Conservation (phyloP, 2,329 filamentous ascomycete species). For the Chaetomium sp. region DNA sequence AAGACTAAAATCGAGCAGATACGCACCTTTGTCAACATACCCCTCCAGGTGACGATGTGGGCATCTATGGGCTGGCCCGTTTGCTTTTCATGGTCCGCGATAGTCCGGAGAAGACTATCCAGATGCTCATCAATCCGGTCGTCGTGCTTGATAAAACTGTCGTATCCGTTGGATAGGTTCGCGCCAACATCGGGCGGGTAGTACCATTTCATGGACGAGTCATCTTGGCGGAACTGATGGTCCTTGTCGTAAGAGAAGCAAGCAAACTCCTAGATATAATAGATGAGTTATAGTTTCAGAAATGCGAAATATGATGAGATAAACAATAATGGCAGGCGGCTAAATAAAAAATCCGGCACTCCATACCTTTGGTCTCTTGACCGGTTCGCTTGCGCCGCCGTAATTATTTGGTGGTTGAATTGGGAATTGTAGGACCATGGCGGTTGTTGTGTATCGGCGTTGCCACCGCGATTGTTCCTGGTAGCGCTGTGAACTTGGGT, state of each 20-base stretch:
- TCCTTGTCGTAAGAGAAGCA: constrained; percentile 89
- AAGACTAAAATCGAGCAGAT: not conserved
- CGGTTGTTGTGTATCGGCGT: not conserved
- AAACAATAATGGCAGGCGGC: too few species aligned
- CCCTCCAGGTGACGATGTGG: constrained; percentile 85
- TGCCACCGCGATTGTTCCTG: not conserved
- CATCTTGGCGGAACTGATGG: constrained; percentile 68
- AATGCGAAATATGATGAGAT: too few species aligned
- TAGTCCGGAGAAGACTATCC: constrained; percentile 70
- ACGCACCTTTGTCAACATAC: constrained; percentile 93
- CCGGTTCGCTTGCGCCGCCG: constrained; percentile 58
- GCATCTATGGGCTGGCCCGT: constrained; percentile 62
- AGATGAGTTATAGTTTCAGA: too few species aligned
- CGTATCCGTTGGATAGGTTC: constrained; percentile 74
- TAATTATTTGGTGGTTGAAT: constrained; percentile 68
- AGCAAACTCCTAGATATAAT: constrained; percentile 60
- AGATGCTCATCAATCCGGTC: constrained; percentile 81
- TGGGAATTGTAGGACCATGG: constrained; percentile 40
- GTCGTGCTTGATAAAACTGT: constrained; percentile 76
- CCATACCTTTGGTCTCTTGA: constrained; percentile 62
- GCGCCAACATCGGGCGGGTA: constrained; percentile 66
- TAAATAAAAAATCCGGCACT: not conserved
- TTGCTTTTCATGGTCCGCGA: constrained; percentile 65
- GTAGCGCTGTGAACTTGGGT: too few species aligned
- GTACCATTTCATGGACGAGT: constrained; percentile 80